Evolutionary conservation across 176 grass and related monocot genomes (phyloP).

Genomic region (Aegilops sharonensis): DNA sequence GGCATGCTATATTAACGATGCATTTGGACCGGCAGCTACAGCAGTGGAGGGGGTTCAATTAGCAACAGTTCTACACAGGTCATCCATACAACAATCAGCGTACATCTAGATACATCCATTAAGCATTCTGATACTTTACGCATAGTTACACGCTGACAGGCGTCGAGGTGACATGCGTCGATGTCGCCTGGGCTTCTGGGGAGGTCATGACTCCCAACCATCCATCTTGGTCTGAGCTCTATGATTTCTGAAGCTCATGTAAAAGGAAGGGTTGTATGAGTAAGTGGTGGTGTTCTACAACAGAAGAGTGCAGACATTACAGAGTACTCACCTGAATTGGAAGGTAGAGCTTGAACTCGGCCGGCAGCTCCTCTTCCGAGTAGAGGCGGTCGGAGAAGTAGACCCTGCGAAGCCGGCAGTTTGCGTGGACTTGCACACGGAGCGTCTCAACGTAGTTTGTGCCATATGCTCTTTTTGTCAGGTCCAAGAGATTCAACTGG

Average conservation of each 20-base stretch:
- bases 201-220: neutral
- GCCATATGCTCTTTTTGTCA: slow-evolving; percentile 83
- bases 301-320: neutral
- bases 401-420: slow-evolving; percentile 81
- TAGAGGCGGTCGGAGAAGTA: slow-evolving; percentile 87
- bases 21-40: slow-evolving; percentile 13
- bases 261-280: neutral
- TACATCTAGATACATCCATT: neutral
- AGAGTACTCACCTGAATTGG: slow-evolving; percentile 67
- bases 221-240: neutral
- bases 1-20: neutral
- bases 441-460: slow-evolving; percentile 92
- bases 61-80: neutral
- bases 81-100: neutral
- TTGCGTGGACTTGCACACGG: slow-evolving; percentile 89
- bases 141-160: neutral
- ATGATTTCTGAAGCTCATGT: slow-evolving; percentile 32
- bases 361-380: slow-evolving; percentile 81
- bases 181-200: neutral
- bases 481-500: slow-evolving; percentile 75
- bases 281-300: neutral
- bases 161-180: neutral
- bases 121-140: neutral
- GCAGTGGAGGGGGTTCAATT: neutral
- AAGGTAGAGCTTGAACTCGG: slow-evolving; percentile 92